Percentiles rank a stretch among this genome's conserved stretches.
Conservation (phyloP, 148 eudicot genomes). For the Agrostemma githago region DNA sequence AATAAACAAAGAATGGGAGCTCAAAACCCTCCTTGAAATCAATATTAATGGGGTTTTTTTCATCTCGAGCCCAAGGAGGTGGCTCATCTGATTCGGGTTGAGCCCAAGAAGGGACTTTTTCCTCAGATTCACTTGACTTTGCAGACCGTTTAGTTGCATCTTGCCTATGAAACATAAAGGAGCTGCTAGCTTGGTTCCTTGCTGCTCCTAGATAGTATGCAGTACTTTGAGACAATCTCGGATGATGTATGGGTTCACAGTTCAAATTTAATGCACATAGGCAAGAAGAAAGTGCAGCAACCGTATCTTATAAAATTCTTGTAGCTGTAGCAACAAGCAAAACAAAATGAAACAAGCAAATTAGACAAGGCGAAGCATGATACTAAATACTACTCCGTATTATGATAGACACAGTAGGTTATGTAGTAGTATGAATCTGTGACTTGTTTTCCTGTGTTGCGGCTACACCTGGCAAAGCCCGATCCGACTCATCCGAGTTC, state of each 20-base stretch:
- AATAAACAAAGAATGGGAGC: constrained; percentile 66
- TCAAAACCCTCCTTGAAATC: constrained; percentile 42
- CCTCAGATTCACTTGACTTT: constrained; percentile 42
- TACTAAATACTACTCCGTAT: no score
- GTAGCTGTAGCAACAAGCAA: not conserved
- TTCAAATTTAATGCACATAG: constrained; percentile 19
- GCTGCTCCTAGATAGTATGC: constrained; percentile 8
- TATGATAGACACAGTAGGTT: no score
- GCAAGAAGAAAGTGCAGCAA: constrained; percentile 22
- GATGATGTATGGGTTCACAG: constrained; percentile 13
- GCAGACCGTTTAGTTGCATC: constrained; percentile 38
- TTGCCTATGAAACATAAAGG: constrained; percentile 4
- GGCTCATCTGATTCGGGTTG: constrained; percentile 80
- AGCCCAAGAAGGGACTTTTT: constrained; percentile 82
- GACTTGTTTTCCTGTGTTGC: no score
- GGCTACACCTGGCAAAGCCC: no score
- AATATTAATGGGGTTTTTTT: constrained; percentile 33
- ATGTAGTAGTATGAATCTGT: no score
- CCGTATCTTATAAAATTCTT: constrained; percentile 25
- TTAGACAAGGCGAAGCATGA: no score
- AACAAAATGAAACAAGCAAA: no score
- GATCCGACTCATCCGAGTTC: no score
- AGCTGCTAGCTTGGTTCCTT: not conserved
- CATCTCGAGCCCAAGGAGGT: constrained; percentile 91
- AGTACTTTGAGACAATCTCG: constrained; percentile 16